Percentiles rank a stretch among this genome's conserved stretches.
Conservation (phyloP, 805 yeast species). For the Schwanniomyces pseudopolymorphus region DNA sequence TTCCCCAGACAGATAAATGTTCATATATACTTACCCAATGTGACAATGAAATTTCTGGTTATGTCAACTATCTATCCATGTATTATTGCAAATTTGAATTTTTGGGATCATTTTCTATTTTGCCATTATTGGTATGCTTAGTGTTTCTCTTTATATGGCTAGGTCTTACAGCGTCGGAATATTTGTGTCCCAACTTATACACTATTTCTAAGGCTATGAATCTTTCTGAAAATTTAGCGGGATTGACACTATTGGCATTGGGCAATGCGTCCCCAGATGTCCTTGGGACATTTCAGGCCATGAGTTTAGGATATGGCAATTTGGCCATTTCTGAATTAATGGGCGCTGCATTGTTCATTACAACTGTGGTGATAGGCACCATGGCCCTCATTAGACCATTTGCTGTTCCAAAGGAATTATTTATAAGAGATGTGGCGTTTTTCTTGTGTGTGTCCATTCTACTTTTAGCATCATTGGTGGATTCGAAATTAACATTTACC, state of each 20-base stretch:
- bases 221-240: constrained; percentile 76
- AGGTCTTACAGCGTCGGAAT: constrained; percentile 81
- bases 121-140: constrained; percentile 21
- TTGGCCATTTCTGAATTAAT: constrained; percentile 88
- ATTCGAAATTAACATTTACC: constrained; percentile 52
- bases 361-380: constrained; percentile 76
- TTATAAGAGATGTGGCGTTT: constrained; percentile 61
- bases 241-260: constrained; percentile 82
- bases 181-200: constrained; percentile 74
- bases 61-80: constrained; percentile 33
- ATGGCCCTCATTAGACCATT: constrained; percentile 71
- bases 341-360: constrained; percentile 84
- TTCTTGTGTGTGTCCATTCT: constrained; percentile 52
- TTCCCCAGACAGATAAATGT: constrained; percentile 31
- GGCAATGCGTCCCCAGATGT: constrained; percentile 95
- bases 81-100: constrained; percentile 28
- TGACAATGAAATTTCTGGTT: constrained; percentile 28
- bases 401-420: constrained; percentile 49
- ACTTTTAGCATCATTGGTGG: constrained; percentile 51
- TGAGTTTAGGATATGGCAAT: constrained; percentile 66
- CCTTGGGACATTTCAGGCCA: constrained; percentile 78
- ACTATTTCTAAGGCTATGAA: constrained; percentile 60
- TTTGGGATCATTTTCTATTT: constrained; percentile 11
- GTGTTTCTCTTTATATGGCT: constrained; percentile 56
- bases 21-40: constrained; percentile 35